Conservation (phyloP, 352 stramenopile species). For the Pythium guiyangense region DNA sequence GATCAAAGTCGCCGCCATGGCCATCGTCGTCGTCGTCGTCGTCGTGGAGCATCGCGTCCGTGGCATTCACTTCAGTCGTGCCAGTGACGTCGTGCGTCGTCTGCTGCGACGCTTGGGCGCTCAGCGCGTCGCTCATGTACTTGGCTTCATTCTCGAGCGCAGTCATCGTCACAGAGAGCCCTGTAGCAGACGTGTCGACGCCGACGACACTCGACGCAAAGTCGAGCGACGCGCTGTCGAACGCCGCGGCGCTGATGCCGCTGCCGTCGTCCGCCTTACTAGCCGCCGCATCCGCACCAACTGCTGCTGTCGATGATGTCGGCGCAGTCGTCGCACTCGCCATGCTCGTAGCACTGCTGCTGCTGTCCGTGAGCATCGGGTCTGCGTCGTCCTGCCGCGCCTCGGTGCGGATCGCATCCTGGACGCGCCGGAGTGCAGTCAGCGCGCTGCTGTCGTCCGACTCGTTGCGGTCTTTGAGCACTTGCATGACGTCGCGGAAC, state of each 20-base stretch:
- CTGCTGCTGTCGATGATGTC: not conserved
- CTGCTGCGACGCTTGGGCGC: not conserved
- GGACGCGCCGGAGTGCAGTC: constrained; percentile 52
- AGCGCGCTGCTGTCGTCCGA: constrained; percentile 44
- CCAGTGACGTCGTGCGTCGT: not conserved
- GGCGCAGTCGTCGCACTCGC: not conserved
- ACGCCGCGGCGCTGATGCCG: not conserved
- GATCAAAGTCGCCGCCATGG: constrained; percentile 2
- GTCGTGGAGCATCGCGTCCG: not conserved
- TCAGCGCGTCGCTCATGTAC: constrained; percentile 16
- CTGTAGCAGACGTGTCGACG: constrained; percentile 2
- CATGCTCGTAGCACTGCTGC: not conserved
- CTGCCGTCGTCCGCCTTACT: not conserved
- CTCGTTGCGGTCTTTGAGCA: constrained; percentile 69
- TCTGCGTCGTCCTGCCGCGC: constrained; percentile 18
- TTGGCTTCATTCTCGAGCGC: constrained; percentile 13
- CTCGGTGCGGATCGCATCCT: constrained; percentile 59
- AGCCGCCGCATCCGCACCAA: not conserved
- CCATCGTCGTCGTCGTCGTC: constrained; percentile 4
- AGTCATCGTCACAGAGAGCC: constrained; percentile 11
- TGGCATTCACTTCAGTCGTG: not conserved
- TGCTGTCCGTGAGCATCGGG: not conserved
- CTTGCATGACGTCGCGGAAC: constrained; percentile 71
- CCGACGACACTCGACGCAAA: constrained; percentile 4
- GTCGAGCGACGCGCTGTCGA: constrained; percentile 14